Evolutionary conservation across 805 yeast species (phyloP).

Genomic region (Starmerella stigmatis): DNA sequence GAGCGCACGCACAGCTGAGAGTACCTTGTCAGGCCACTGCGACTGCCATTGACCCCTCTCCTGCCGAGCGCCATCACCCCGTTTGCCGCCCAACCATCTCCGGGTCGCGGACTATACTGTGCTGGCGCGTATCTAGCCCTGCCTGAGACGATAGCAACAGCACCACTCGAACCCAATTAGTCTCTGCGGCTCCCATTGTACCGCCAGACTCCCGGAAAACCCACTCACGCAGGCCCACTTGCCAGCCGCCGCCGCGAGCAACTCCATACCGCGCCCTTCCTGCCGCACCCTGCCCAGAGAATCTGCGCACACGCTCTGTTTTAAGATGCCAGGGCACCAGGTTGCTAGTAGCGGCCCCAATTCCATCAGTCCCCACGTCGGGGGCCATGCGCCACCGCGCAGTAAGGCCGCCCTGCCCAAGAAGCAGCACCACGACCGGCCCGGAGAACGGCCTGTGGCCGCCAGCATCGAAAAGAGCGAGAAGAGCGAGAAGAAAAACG

Average conservation of each 20-base stretch:
- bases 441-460: neutral
- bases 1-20: neutral
- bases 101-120: too few relatives aligned
- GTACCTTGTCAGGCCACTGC: neutral
- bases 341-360: neutral
- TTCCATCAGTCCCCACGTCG: neutral
- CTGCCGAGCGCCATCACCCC: neutral
- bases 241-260: too few relatives aligned
- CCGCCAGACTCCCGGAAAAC: too few relatives aligned
- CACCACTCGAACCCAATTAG: neutral
- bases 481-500: slow-evolving; percentile 35
- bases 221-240: too few relatives aligned
- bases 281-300: too few relatives aligned
- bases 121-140: too few relatives aligned
- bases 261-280: too few relatives aligned
- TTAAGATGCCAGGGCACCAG: neutral
- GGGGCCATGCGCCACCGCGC: slow-evolving; percentile 3
- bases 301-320: too few relatives aligned
- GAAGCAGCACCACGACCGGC: slow-evolving; percentile 5
- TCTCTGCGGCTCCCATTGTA: too few relatives aligned
- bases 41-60: slow-evolving; percentile 1
- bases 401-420: neutral
- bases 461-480: neutral
- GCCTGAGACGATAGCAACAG: too few relatives aligned
- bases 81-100: too few relatives aligned